Base-by-base conservation (phyloP, 2,329 filamentous ascomycete genomes). In the Apiospora pterosperma region DNA sequence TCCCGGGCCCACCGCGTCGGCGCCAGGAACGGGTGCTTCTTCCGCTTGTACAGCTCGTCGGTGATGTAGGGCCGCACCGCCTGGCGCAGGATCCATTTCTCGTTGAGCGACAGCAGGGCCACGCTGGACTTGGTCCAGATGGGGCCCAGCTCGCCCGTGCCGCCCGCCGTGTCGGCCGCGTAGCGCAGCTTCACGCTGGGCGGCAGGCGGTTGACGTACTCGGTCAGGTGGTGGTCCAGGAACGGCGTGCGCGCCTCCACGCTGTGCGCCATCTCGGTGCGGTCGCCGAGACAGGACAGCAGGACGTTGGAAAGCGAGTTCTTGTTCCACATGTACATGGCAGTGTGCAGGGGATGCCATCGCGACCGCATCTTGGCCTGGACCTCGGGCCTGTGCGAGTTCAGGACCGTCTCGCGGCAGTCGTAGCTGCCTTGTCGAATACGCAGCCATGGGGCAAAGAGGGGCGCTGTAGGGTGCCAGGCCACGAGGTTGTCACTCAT, bases 11-110 rank as follows among this genome's bases (percentile, higher is more conserved):
- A 85, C 21, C 14, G 16, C 14, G 55, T 31, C 0, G 83, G 84
- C 1, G 81, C 83, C 21, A 77, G 69, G 67, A 81, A 86, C 0
- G 81, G 77, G 16, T 82, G 77, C 70, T 86, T 86, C 65, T 74
- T 80, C 12, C 81, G 74, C 34, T 76, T 70, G 70, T 85, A 86
- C 4, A 85, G 70, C 72, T 86, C 84, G 12, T 81, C 73, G 0
- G 68, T 69, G 31, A 70, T 62, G 41, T 67, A 69, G 4, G 68
- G 65, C 16, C 48, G 44, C n/a, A 63, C 65, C 5, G 64, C 67
- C 62, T 69, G 64, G 42, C 68, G 65, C 63, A 68, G 61, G 21
- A 68, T 66, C 68, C 68, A 69, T 34, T 69, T 69, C 65, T 69
- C 67, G 62, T 63, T 64, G 62, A 68, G 64, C 31, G n/a, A n/a